Percentiles rank a stretch among this genome's conserved stretches.
phyloP scores from a whole-genome alignment of 1,139 yeast genomes.

The Hyphopichia burtonii region DNA sequence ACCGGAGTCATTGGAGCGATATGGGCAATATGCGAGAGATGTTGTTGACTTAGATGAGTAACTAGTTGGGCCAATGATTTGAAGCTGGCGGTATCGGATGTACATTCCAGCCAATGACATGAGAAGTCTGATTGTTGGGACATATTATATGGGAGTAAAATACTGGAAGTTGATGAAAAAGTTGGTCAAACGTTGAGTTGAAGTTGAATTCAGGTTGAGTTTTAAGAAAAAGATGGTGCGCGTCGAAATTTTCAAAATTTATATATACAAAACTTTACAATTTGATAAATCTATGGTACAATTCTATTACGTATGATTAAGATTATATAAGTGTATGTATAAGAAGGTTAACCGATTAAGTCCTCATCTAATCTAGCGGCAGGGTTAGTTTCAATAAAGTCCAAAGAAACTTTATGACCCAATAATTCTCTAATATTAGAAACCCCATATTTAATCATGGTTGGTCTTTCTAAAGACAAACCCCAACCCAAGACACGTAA shows the following conservation, averaged over 20 bases:
- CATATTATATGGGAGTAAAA: too few relatives aligned
- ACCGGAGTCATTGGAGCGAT: constrained; percentile 20
- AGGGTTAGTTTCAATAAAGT: constrained; percentile 92
- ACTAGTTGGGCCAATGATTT: constrained; percentile 27
- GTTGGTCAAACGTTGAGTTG: too few relatives aligned
- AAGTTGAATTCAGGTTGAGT: too few relatives aligned
- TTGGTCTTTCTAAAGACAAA: constrained; percentile 94
- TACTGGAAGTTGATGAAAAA: too few relatives aligned
- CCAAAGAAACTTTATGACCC: constrained; percentile 92
- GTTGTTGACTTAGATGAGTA: constrained; percentile 30
- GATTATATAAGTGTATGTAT: not conserved
- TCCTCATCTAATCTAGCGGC: constrained; percentile 90
- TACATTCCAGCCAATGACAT: constrained; percentile 40
- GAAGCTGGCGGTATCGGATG: constrained; percentile 10
- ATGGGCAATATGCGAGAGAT: constrained; percentile 26
- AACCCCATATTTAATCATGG: constrained; percentile 97
- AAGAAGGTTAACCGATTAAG: constrained; percentile 23
- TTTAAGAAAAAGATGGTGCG: too few relatives aligned
- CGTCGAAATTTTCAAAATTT: too few relatives aligned
- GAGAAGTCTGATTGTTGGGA: constrained; percentile 9
- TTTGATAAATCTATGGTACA: too few relatives aligned
- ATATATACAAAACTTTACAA: too few relatives aligned
- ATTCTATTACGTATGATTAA: not conserved
- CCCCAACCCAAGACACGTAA: constrained; percentile 98
- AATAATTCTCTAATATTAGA: constrained; percentile 91